Percentiles rank a stretch among this genome's conserved stretches.
phyloP scores from a whole-genome alignment of 495 filamentous ascomycete species.

The Daldinia concentrica region DNA sequence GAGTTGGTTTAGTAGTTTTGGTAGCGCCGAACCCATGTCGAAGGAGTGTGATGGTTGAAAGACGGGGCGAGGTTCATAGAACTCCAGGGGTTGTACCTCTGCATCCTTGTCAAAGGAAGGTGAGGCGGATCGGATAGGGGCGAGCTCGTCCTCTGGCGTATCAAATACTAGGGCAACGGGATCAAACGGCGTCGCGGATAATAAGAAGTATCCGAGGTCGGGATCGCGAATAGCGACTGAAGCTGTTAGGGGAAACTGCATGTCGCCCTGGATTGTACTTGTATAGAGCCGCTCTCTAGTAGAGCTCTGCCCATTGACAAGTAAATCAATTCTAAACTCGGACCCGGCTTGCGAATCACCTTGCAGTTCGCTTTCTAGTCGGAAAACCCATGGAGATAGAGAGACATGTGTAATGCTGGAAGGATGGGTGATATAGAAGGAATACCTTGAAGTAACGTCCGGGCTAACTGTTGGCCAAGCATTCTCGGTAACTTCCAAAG shows the following conservation, averaged over 20 bases:
- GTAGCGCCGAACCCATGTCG: conserved; percentile 66
- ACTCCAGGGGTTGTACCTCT: conserved; percentile 48
- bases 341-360: conserved; percentile 70
- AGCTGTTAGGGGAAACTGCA: conserved; percentile 61
- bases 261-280: conserved; percentile 48
- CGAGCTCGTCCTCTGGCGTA: conserved; percentile 60
- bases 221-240: conserved; percentile 74
- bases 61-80: conserved; percentile 67
- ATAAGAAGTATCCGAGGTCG: conserved; percentile 80
- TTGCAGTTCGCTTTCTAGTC: conserved; percentile 78
- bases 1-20: conserved; percentile 68
- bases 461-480: conserved; percentile 78
- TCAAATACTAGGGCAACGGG: conserved; percentile 76
- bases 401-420: conserved; percentile 76
- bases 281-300: conserved; percentile 68
- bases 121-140: conserved; percentile 46
- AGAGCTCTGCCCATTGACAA: conserved; percentile 70
- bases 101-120: conserved; percentile 49
- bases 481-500: conserved; percentile 58
- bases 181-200: conserved; percentile 71
- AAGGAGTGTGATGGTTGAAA: conserved; percentile 76
- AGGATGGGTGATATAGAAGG: conserved; percentile 78
- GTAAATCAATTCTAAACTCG: conserved; percentile 75
- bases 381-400: conserved; percentile 76
- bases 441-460: conserved; percentile 77